Conservation (phyloP, 2,329 filamentous ascomycete species). For the Diaporthe batatas region DNA sequence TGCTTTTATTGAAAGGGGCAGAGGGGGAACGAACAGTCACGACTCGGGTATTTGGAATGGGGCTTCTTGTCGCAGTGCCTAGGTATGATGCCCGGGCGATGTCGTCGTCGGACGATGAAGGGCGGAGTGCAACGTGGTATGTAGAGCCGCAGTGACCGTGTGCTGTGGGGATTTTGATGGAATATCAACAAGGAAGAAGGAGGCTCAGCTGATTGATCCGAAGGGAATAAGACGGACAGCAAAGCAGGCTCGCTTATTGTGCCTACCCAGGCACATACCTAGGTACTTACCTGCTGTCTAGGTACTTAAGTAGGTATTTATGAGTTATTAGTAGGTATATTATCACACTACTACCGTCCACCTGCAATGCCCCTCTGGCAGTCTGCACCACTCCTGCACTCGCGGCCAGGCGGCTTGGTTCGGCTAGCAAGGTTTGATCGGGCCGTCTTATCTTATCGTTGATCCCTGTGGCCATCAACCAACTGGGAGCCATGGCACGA, state of each 20-base stretch:
- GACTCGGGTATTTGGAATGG: neutral
- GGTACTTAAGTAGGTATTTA: too few relatives aligned
- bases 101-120: neutral
- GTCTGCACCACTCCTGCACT: neutral
- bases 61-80: too few relatives aligned
- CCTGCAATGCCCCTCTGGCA: too few relatives aligned
- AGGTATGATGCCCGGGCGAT: too few relatives aligned
- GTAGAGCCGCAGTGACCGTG: conserved; percentile 13
- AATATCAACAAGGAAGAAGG: neutral
- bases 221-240: conserved; percentile 21
- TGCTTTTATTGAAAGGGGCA: too few relatives aligned
- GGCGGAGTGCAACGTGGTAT: conserved; percentile 16
- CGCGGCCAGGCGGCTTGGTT: conserved; percentile 6
- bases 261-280: too few relatives aligned
- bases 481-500: neutral
- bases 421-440: conserved; percentile 31
- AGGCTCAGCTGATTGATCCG: conserved; percentile 28
- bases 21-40: neutral
- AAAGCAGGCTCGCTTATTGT: too few relatives aligned
- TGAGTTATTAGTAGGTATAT: too few relatives aligned
- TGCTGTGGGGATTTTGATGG: neutral
- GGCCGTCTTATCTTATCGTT: conserved; percentile 28
- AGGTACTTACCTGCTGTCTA: too few relatives aligned
- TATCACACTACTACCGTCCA: too few relatives aligned
- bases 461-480: conserved; percentile 7